A percentile compares a stretch with the other conserved stretches of the same genome.
phyloP scores from a whole-genome alignment of 1,284 basidiomycete species.

The Porogramme epimiltina region DNA sequence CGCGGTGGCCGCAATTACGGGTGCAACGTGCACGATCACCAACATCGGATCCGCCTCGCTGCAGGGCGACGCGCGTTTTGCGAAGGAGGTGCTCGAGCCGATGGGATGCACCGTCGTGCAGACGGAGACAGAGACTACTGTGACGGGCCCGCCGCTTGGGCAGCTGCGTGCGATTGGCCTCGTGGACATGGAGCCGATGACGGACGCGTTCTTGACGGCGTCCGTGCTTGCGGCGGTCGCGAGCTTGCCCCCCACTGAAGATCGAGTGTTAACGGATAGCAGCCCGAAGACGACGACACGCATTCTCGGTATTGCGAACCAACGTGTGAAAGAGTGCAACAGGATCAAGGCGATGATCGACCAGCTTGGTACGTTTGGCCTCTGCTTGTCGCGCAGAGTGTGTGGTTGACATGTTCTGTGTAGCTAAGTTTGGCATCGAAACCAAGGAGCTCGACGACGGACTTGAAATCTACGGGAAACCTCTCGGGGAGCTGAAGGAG shows the following conservation, averaged over 20 bases:
- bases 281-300: constrained; percentile 58
- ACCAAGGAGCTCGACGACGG: constrained; percentile 94
- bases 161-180: constrained; percentile 82
- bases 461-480: constrained; percentile 85
- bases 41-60: constrained; percentile 92
- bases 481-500: constrained; percentile 60
- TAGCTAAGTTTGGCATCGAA: constrained; percentile 94
- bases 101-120: constrained; percentile 96
- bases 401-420: constrained; percentile 7
- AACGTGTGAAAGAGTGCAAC: constrained; percentile 98
- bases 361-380: constrained; percentile 69
- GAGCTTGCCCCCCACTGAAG: constrained; percentile 45
- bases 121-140: constrained; percentile 89
- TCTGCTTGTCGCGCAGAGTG: neutral
- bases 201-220: constrained; percentile 97
- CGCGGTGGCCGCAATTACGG: constrained; percentile 95
- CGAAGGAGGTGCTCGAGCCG: constrained; percentile 87
- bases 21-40: constrained; percentile 89
- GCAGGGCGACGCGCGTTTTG: constrained; percentile 96
- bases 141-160: constrained; percentile 85
- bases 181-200: constrained; percentile 99
- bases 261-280: constrained; percentile 35
- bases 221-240: constrained; percentile 91
- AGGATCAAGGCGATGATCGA: constrained; percentile 97
- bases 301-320: constrained; percentile 96